A percentile compares a stretch with the other conserved stretches of the same genome.
Conservation (phyloP, 2,329 filamentous ascomycete genomes). For the Aspergillus ibericus region DNA sequence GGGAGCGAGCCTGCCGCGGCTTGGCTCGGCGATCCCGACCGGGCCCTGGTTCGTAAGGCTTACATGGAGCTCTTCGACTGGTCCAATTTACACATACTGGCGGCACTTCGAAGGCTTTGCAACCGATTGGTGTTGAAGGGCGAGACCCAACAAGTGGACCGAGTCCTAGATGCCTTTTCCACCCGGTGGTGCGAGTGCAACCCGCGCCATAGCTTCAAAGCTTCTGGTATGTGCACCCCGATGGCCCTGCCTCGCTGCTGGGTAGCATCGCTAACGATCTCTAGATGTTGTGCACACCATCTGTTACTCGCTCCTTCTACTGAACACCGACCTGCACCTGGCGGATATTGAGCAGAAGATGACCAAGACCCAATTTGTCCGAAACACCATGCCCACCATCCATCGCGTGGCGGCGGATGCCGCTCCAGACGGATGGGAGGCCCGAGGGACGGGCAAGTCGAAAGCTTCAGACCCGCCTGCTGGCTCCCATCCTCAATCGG, state of each 20-base stretch:
- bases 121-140: constrained; percentile 78
- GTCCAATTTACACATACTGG: constrained; percentile 74
- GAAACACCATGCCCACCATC: constrained; percentile 92
- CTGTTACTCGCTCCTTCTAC: constrained; percentile 89
- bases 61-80: constrained; percentile 96
- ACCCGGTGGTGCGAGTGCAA: constrained; percentile 93
- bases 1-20: constrained; percentile 77
- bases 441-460: constrained; percentile 31
- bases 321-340: constrained; percentile 94
- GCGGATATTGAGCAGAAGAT: constrained; percentile 96
- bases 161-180: constrained; percentile 86
- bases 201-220: constrained; percentile 87
- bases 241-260: background rate
- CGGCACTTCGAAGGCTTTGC: constrained; percentile 77
- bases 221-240: constrained; percentile 62
- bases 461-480: constrained; percentile 41
- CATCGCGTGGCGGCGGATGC: constrained; percentile 72
- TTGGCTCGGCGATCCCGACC: constrained; percentile 71
- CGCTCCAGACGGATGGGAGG: constrained; percentile 65
- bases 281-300: constrained; percentile 94
- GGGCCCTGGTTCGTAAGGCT: constrained; percentile 61
- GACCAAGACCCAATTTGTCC: constrained; percentile 91
- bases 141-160: constrained; percentile 95
- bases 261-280: constrained; percentile 23
- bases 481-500: constrained; percentile 5